A percentile compares a stretch with the other conserved stretches of the same genome.
These are phyloP conservation scores for Cinnamomum chago DNA, from an alignment of 164 flowering plant species.

Conservation along the genomic window DNA sequence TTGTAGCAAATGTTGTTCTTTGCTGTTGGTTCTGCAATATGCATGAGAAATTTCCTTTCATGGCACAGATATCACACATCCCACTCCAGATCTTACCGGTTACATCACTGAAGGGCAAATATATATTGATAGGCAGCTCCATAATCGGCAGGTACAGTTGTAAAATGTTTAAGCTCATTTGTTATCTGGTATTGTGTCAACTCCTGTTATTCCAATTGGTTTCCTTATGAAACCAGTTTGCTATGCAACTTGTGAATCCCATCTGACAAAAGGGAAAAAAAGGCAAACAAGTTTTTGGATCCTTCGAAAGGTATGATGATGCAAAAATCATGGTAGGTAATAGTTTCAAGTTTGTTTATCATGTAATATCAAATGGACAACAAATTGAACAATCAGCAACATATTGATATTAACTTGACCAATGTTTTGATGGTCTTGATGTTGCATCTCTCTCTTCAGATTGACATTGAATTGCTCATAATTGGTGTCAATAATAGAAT, in stretches of 20 bases:
- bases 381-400: not conserved
- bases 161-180: not conserved
- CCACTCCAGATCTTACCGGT: constrained; percentile 99
- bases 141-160: constrained; percentile 73
- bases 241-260: not conserved
- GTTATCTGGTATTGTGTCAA: not conserved
- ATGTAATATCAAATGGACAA: not conserved
- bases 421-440: not conserved
- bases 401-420: not conserved
- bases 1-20: constrained; percentile 2
- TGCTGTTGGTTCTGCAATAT: not conserved
- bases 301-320: not conserved
- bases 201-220: not conserved
- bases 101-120: constrained; percentile 99
- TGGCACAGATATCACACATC: constrained; percentile 85
- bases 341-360: not conserved
- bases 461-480: too few relatives aligned
- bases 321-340: not conserved
- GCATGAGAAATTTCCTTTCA: not conserved
- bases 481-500: not conserved
- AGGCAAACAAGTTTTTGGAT: not conserved
- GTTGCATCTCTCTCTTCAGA: not conserved
- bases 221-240: not conserved
- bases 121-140: constrained; percentile 87
- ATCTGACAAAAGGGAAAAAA: not conserved